Evolutionary conservation across 1,284 basidiomycete genomes (phyloP), one percentile per base, ranked within the genome.

Genomic region (Tilletia indica): DNA sequence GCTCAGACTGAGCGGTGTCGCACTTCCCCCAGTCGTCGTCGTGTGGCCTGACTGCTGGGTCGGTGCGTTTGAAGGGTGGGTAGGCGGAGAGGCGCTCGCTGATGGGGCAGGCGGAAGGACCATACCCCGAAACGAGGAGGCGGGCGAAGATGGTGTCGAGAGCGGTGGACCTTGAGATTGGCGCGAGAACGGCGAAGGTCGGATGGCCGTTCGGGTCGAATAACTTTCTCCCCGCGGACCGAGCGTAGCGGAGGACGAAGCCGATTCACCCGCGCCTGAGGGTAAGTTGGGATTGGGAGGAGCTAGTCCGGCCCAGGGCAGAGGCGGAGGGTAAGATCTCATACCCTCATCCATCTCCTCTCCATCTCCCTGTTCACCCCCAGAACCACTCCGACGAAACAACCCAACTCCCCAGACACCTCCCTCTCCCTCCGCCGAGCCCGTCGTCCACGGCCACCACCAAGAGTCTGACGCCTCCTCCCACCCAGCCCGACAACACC

Each of bases 1-100:
- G 58, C 58, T 63, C 58, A 63, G 58, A 63, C 58, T 63, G 16
- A 31, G 9, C 58, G 58, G 58, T 19, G 58, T 63, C 8, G n/a
- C 21, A 31, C 58, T 63, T 9, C 58, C 58, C 6, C 51, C 19
- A 8, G 9, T 14, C 42, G 42, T 14, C 9, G 9, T 14, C 42
- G 42, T 9, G 42, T 14, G 14, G 42, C 42, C 42, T 8, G 42
- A 45, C 42, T n/a, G 48, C 12, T n/a, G 48, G n/a, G 25, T 31
- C 25, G 48, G 48, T 49, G 14, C 48, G 14, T 14, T n/a, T 31
- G 14, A 9, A 16, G 58, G 58, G 8, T 34, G 25, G n/a, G 36
- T 8, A 16, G 58, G 58, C 21, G 58, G 58, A 5, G 58, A 63
- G 8, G 58, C 25, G 8, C 25, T 31, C 25, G 58, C 58, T 4